Base-by-base conservation (phyloP, 345 rosid genomes). In the Mercurialis annua region DNA sequence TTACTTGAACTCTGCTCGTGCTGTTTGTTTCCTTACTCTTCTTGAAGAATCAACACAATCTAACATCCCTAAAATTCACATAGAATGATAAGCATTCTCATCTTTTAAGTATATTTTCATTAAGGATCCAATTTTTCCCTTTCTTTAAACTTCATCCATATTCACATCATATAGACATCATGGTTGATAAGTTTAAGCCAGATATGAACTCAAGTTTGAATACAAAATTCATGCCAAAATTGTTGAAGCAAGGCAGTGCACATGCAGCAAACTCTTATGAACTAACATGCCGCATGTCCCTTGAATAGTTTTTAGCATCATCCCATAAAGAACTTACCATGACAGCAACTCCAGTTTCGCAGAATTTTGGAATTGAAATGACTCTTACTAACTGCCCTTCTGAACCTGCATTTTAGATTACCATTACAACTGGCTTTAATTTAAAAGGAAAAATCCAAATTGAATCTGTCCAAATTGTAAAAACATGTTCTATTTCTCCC, bases 311-410 rank as follows among this genome's bases (percentile, higher is more conserved):
- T 31, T 29, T 43, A 70, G 48, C 62, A 59, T 66, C 8, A 23
- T 38, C 26, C 50, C 21, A 59, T 16, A 50, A 0, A 67, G 63
- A 71, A 70, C 86, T 81, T 78, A 94, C 97, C 91, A 84, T 73
- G 73, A 87, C 92, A 29, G 92, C 96, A 63, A 85, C 72, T 71
- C 96, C 96, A 4, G 92, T 87, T 65, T 87, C 83, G 10, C 81
- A 79, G 80, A 91, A 89, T 65, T 80, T 88, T 36, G 97, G 98
- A 72, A 90, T 77, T 80, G 83, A 84, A 70, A 92, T 78, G 54
- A 92, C 85, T 69, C 91, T 84, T 23, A 83, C 89, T 64, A 82
- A 42, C 62, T 86, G 97, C 76, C 96, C 92, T 81, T 88, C 92
- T 43, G 85, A 64, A 69, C 98, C 98, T 92, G 87, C 84, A 80